Evolutionary conservation across 1,284 basidiomycete genomes (phyloP).

Genomic region (Pseudomicrostroma phylloplanum): DNA sequence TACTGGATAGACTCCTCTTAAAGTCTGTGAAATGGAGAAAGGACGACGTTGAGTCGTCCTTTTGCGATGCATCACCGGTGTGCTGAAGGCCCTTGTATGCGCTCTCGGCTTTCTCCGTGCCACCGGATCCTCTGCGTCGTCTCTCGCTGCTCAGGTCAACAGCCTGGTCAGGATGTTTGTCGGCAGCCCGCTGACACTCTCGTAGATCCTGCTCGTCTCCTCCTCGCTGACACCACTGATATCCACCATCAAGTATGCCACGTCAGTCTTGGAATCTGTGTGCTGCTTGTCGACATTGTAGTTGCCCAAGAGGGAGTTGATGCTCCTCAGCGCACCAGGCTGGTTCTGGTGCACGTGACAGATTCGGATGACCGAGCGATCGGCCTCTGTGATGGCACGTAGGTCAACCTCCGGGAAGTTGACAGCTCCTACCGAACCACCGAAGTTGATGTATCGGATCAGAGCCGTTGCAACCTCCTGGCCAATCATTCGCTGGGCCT

Average conservation of each 20-base stretch:
- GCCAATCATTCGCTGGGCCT: constrained; percentile 95
- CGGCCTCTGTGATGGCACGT: constrained; percentile 70
- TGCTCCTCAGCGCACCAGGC: constrained; percentile 88
- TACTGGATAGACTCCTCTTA: no score
- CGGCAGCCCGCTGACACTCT: constrained; percentile 68
- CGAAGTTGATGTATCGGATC: constrained; percentile 84
- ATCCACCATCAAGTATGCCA: constrained; percentile 93
- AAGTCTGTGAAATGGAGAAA: no score
- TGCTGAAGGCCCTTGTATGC: no score
- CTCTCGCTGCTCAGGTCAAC: constrained; percentile 6
- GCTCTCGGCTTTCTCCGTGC: no score
- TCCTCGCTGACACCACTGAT: constrained; percentile 79
- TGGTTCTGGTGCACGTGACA: constrained; percentile 97
- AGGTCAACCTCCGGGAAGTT: constrained; percentile 99
- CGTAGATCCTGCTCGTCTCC: constrained; percentile 75
- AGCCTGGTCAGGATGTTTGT: constrained; percentile 46
- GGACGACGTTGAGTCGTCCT: no score
- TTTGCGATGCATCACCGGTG: no score
- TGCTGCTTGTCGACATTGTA: constrained; percentile 99
- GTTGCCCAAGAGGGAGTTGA: constrained; percentile 83
- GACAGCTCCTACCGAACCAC: constrained; percentile 79
- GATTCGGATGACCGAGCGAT: constrained; percentile 75
- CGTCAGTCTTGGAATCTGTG: constrained; percentile 89
- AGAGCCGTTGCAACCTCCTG: constrained; percentile 84
- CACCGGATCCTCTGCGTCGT: no score